Percentiles rank a stretch among this genome's conserved stretches.
These are phyloP conservation scores for Neurospora sp. DNA, from an alignment of 495 filamentous ascomycete genomes.

Conservation along the genomic window DNA sequence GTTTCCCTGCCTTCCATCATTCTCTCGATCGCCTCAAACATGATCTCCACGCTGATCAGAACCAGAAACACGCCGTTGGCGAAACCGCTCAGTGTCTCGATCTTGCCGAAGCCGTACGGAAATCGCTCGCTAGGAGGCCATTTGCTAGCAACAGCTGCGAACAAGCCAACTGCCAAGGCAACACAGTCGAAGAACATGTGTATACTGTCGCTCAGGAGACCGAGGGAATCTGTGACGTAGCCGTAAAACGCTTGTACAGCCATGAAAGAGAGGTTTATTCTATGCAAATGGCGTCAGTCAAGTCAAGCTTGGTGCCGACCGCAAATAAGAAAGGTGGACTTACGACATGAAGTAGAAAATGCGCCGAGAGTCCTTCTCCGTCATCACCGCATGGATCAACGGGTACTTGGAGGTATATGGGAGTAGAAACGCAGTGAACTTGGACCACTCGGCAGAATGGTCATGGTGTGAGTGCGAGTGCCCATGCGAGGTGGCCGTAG, in stretches of 20 bases:
- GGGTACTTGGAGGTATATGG: conserved; percentile 57
- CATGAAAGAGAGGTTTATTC: conserved; percentile 94
- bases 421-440: conserved; percentile 56
- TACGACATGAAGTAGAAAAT: conserved; percentile 97
- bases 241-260: conserved; percentile 89
- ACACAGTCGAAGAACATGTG: conserved; percentile 99
- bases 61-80: conserved; percentile 95
- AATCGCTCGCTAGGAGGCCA: conserved; percentile 84
- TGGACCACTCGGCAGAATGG: conserved; percentile 36
- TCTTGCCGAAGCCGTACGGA: conserved; percentile 93
- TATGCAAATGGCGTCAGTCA: conserved; percentile 25
- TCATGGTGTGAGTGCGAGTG: conserved; percentile 20
- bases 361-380: conserved; percentile 85
- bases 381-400: conserved; percentile 71
- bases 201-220: conserved; percentile 90
- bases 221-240: conserved; percentile 82
- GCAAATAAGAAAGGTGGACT: conserved; percentile 12
- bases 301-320: not conserved
- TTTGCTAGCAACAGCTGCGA: conserved; percentile 94
- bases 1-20: conserved; percentile 73
- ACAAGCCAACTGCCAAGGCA: conserved; percentile 80
- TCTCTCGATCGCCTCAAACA: conserved; percentile 87
- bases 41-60: conserved; percentile 92
- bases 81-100: conserved; percentile 92
- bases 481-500: conserved; percentile 6